Conservation (phyloP, 2,329 filamentous ascomycete genomes). For the Hypoxylon sp. region DNA sequence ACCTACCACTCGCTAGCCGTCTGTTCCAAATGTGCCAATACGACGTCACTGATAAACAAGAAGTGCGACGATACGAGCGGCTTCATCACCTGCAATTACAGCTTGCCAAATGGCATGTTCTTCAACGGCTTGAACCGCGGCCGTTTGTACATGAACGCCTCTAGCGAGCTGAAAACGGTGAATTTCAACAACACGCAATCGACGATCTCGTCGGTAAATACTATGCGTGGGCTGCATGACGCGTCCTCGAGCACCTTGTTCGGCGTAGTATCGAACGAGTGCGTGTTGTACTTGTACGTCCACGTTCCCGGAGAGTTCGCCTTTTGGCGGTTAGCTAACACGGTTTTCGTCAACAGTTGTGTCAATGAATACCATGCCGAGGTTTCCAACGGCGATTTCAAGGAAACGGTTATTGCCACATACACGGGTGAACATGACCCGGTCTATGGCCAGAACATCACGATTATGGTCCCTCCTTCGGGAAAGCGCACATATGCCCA, state of each 20-base stretch:
- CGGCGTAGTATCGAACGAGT: neutral
- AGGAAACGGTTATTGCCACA: neutral
- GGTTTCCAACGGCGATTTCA: neutral
- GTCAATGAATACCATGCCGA: neutral
- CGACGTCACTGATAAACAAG: neutral
- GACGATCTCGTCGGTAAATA: neutral
- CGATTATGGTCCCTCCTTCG: neutral
- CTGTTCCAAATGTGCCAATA: constrained; percentile 1
- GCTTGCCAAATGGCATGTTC: neutral
- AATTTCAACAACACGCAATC: constrained; percentile 4
- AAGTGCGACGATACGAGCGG: neutral
- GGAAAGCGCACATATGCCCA: neutral
- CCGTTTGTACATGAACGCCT: neutral
- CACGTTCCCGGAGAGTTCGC: neutral
- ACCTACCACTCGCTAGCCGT: neutral
- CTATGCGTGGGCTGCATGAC: neutral
- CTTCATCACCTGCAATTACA: neutral
- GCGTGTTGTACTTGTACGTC: constrained; percentile 3
- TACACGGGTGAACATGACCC: neutral
- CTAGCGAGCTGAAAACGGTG: neutral
- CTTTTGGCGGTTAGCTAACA: neutral
- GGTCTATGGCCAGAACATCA: neutral
- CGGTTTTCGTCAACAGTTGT: neutral
- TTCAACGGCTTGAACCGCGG: neutral
- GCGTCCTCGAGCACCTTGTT: neutral